Evolutionary conservation across 352 stramenopile species (phyloP).

Genomic region (Achlya hypogyna): DNA sequence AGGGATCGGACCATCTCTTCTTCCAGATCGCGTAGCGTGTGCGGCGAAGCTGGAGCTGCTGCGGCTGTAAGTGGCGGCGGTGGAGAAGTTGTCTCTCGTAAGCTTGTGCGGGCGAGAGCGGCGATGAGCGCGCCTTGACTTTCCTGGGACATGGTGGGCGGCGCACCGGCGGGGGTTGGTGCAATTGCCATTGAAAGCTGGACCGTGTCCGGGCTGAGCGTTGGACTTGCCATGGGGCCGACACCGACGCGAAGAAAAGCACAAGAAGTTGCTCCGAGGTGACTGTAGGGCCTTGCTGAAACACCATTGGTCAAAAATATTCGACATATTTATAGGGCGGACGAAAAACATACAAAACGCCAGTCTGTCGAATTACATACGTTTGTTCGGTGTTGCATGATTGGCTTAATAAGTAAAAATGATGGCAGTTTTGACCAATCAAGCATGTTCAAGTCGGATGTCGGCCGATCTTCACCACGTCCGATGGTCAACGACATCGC

Average conservation of each 20-base stretch:
- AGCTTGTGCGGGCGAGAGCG: neutral
- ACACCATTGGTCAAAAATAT: neutral
- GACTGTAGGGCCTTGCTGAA: neutral
- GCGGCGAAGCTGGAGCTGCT: neutral
- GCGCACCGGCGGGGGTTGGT: neutral
- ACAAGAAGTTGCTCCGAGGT: neutral
- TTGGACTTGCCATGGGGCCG: neutral
- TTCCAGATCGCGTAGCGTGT: slow-evolving; percentile 8
- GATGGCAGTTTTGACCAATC: too few species aligned
- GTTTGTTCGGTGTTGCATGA: too few species aligned
- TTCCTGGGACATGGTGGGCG: neutral
- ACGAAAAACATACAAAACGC: neutral
- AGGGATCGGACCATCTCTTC: slow-evolving; percentile 1
- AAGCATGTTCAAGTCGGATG: too few species aligned
- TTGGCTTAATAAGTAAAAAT: too few species aligned
- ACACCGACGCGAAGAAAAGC: neutral
- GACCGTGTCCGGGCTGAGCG: neutral
- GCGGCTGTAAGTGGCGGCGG: neutral
- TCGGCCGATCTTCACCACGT: too few species aligned
- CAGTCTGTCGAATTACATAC: neutral
- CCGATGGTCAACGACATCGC: too few species aligned
- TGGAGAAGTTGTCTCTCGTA: neutral
- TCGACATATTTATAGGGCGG: neutral
- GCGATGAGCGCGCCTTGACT: neutral
- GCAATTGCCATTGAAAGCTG: neutral